These are phyloP conservation scores for Ceratocystis huliohia DNA, from an alignment of 2,329 filamentous ascomycete genomes.

Conservation along the genomic window DNA sequence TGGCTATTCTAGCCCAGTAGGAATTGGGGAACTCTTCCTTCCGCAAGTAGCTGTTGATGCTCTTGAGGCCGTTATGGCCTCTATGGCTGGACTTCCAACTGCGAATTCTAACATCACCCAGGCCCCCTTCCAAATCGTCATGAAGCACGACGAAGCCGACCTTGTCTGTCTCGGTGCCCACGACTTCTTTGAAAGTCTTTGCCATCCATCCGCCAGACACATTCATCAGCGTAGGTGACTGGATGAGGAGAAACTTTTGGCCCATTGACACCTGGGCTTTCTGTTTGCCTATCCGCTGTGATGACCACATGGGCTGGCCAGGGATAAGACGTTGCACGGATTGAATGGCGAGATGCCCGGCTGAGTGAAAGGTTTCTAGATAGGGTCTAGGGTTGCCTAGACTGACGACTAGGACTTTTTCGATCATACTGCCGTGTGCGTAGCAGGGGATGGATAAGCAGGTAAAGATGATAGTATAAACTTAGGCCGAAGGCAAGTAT, in stretches of 20 bases:
- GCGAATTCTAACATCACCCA: constrained; percentile 55
- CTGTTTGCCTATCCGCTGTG: constrained; percentile 38
- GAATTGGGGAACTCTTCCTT: constrained; percentile 32
- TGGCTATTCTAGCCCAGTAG: constrained; percentile 49
- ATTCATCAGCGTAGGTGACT: constrained; percentile 76
- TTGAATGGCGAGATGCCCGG: constrained; percentile 66
- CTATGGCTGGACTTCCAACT: constrained; percentile 50
- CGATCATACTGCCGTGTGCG: constrained; percentile 27
- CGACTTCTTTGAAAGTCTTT: constrained; percentile 48
- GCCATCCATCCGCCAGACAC: constrained; percentile 59
- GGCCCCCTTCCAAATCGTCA: constrained; percentile 66
- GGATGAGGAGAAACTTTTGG: constrained; percentile 52
- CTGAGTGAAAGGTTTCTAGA: constrained; percentile 69
- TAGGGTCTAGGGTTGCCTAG: constrained; percentile 74
- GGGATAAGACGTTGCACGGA: constrained; percentile 40
- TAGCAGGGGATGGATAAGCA: too few relatives aligned
- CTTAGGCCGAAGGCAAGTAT: too few relatives aligned
- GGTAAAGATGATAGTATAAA: too few relatives aligned
- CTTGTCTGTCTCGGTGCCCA: constrained; percentile 28
- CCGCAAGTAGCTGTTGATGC: constrained; percentile 42
- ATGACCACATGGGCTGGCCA: constrained; percentile 38
- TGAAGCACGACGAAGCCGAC: constrained; percentile 63
- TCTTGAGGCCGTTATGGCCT: constrained; percentile 66
- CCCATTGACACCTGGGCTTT: constrained; percentile 38
- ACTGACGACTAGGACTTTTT: constrained; percentile 60